Base-by-base conservation (phyloP, 345 rosid species). In the Anacardium occidentale region DNA sequence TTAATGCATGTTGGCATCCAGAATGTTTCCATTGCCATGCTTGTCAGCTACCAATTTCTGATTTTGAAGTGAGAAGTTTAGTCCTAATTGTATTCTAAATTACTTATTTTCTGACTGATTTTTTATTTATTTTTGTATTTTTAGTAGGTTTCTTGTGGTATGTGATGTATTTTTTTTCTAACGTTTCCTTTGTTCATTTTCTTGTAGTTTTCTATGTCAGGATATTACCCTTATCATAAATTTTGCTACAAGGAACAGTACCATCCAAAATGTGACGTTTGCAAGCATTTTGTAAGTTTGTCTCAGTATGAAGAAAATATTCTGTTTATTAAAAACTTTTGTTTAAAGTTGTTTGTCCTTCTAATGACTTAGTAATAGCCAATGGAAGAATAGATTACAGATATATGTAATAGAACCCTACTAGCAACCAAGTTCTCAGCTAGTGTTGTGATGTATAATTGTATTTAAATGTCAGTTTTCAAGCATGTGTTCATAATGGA, bases 211-310 rank as follows among this genome's bases (percentile, higher is more conserved):
- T 88, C 98, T 26, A 86, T 89, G 84, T 87, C 92, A 9, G 96
- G 89, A 66, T 88, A 91, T 83, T 84, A 80, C 52, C 95, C 92
- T 75, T 96, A 85, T 73, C 99, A 96, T 81, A 90, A 91, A 82
- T 70, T 81, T 61, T 96, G 99, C 88, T 89, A 90, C 71, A 93
- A 82, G 86, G 94, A 92, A 85, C 88, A 79, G 64, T 80, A 85
- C 75, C 93, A 93, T 82, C 99, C 99, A 7, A 96, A 87, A 84
- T 96, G 99, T 65, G 99, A 96, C 80, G 95, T 96, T 66, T 96
- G 99, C 89, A 84, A 75, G 76, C 86, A 77, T 78, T 91, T 87
- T 75, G 99, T 95, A 83, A 83, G 99, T 87, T 24, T 69, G 59
- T 40, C 58, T 61, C 29, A n/a, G 22, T 45, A 20, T 68, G 17